Evolutionary conservation across 2,329 filamentous ascomycete species (phyloP).

Genomic region (Penicillium crustosum): DNA sequence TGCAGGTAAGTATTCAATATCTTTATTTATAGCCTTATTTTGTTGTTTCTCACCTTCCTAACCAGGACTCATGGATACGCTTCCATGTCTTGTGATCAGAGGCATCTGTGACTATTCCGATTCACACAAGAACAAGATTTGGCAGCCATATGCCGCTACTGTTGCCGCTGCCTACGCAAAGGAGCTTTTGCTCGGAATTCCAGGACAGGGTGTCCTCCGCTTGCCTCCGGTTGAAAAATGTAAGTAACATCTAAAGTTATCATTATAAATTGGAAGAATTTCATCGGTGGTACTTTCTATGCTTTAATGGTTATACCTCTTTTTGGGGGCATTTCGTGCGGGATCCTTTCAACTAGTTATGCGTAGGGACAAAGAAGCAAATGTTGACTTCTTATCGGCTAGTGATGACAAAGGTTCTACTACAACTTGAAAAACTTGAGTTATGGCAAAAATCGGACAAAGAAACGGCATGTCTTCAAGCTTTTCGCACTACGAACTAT

Average conservation of each 20-base stretch:
- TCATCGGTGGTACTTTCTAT: no score
- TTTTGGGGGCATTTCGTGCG: no score
- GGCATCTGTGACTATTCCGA: not conserved
- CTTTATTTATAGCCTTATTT: not conserved
- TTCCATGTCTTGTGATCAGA: not conserved
- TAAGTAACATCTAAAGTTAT: not conserved
- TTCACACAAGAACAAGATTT: not conserved
- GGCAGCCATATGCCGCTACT: not conserved
- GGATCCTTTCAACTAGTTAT: no score
- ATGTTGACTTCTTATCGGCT: not conserved
- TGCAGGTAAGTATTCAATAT: not conserved
- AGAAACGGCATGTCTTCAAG: not conserved
- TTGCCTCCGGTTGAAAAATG: not conserved
- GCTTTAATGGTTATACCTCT: no score
- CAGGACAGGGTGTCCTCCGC: not conserved
- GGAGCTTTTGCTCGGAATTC: not conserved
- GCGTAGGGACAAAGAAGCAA: no score
- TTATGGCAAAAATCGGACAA: not conserved
- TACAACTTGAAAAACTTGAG: not conserved
- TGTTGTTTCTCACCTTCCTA: not conserved
- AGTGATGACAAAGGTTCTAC: not conserved
- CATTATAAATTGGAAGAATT: no score
- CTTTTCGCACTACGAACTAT: not conserved
- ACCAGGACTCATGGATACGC: not conserved
- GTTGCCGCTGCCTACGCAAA: not conserved